Evolutionary conservation across 805 yeast genomes (phyloP).

Genomic region (Ogataea polymorpha): DNA sequence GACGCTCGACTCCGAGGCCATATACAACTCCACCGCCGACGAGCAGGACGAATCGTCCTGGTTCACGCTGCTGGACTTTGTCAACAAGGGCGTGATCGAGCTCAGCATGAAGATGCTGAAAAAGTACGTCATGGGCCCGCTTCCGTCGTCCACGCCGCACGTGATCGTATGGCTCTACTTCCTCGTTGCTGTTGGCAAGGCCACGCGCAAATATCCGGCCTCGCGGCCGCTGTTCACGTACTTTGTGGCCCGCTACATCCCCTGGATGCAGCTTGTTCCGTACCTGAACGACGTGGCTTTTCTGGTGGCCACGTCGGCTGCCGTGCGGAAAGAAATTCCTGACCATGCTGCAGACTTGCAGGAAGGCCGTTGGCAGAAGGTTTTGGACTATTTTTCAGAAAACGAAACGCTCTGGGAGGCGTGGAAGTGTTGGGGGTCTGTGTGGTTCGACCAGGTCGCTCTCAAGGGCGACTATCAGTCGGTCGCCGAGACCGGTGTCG

Average conservation of each 20-base stretch:
- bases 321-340: constrained; percentile 14
- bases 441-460: constrained; percentile 68
- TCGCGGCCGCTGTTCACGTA: constrained; percentile 47
- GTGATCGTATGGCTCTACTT: constrained; percentile 76
- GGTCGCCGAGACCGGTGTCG: constrained; percentile 54
- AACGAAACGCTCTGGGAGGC: constrained; percentile 69
- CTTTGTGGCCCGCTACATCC: constrained; percentile 55
- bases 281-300: constrained; percentile 59
- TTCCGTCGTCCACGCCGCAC: constrained; percentile 68
- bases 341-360: constrained; percentile 11
- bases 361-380: constrained; percentile 31
- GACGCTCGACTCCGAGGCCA: constrained; percentile 21
- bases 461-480: constrained; percentile 52
- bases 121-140: constrained; percentile 68
- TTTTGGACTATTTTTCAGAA: constrained; percentile 49
- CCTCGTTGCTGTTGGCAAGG: constrained; percentile 59
- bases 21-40: constrained; percentile 26
- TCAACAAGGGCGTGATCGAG: constrained; percentile 64
- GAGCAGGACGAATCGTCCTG: constrained; percentile 42
- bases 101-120: constrained; percentile 65
- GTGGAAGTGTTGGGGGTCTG: constrained; percentile 83
- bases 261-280: constrained; percentile 64
- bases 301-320: constrained; percentile 29
- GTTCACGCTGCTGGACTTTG: constrained; percentile 52
- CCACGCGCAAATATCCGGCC: constrained; percentile 43